Evolutionary conservation across 1,139 yeast species (phyloP).

Genomic region (Blastobotrys persicus): DNA sequence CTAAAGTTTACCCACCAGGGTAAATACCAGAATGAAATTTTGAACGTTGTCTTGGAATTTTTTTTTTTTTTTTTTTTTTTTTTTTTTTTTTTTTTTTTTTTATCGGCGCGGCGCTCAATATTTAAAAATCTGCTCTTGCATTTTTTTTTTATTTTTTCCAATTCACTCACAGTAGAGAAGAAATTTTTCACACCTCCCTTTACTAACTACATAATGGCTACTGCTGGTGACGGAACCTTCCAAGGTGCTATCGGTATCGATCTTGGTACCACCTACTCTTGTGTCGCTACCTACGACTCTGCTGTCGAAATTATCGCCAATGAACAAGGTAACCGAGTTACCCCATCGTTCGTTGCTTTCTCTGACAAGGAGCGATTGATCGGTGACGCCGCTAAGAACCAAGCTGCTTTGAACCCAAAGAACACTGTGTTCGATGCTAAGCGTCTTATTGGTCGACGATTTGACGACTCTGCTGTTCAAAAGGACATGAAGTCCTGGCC

Average conservation of each 20-base stretch:
- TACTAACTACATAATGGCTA: slow-evolving; percentile 21
- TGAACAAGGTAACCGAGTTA: slow-evolving; percentile 99
- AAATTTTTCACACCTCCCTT: slow-evolving; percentile 3
- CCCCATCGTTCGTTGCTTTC: slow-evolving; percentile 98
- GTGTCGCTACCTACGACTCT: slow-evolving; percentile 83
- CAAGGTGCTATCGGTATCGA: slow-evolving; percentile 99
- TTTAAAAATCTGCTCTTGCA: slow-evolving; percentile 8
- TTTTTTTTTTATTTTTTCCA: slow-evolving; percentile 15
- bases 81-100: slow-evolving; percentile 12
- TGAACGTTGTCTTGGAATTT: background rate
- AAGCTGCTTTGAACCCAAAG: slow-evolving; percentile 95
- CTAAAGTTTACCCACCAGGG: no score
- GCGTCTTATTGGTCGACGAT: slow-evolving; percentile 96
- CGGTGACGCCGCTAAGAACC: slow-evolving; percentile 99
- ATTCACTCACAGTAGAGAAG: slow-evolving; percentile 15
- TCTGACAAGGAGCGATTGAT: slow-evolving; percentile 95
- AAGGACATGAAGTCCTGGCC: slow-evolving; percentile 98
- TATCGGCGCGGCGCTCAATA: slow-evolving; percentile 5
- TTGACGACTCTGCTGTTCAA: slow-evolving; percentile 86
- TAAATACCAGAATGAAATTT: background rate
- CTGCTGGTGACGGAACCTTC: slow-evolving; percentile 83
- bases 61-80: slow-evolving; percentile 11
- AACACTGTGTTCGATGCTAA: slow-evolving; percentile 97
- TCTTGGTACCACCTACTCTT: slow-evolving; percentile 88
- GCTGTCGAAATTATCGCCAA: slow-evolving; percentile 89